Conservation (phyloP, 257 asterid genomes). For the Ehretia macrophylla region DNA sequence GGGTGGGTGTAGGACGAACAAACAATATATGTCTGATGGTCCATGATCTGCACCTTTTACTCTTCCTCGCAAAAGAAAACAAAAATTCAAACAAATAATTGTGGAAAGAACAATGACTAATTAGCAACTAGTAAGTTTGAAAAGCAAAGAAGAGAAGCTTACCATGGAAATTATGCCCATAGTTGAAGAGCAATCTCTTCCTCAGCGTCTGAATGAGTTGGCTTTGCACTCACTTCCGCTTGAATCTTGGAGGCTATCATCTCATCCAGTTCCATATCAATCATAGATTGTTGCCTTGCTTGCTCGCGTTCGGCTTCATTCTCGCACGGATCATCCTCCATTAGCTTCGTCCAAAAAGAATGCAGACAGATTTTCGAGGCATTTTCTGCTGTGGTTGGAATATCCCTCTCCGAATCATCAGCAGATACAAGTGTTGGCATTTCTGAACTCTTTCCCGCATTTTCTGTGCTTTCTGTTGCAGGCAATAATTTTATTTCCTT, state of each 20-base stretch:
- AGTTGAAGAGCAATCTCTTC: conserved; percentile 17
- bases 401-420: not conserved
- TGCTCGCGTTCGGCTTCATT: conserved; percentile 6
- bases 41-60: not conserved
- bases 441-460: conserved; percentile 10
- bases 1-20: too few species aligned
- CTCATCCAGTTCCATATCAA: conserved; percentile 21
- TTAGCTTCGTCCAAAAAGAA: not conserved
- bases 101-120: not conserved
- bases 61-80: not conserved
- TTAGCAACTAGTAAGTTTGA: too few species aligned
- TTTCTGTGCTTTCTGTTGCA: conserved; percentile 2
- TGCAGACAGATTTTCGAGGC: not conserved
- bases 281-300: conserved; percentile 2
- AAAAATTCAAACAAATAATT: too few species aligned
- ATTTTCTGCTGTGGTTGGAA: not conserved
- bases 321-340: conserved; percentile 6
- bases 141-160: not conserved
- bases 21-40: too few species aligned
- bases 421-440: not conserved
- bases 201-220: conserved; percentile 14
- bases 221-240: conserved; percentile 11
- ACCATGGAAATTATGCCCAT: conserved; percentile 7
- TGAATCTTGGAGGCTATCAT: conserved; percentile 12
- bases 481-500: conserved; percentile 16